Evolutionary conservation across 768 basidiomycete species (phyloP).

Genomic region (Paxillus involutus): DNA sequence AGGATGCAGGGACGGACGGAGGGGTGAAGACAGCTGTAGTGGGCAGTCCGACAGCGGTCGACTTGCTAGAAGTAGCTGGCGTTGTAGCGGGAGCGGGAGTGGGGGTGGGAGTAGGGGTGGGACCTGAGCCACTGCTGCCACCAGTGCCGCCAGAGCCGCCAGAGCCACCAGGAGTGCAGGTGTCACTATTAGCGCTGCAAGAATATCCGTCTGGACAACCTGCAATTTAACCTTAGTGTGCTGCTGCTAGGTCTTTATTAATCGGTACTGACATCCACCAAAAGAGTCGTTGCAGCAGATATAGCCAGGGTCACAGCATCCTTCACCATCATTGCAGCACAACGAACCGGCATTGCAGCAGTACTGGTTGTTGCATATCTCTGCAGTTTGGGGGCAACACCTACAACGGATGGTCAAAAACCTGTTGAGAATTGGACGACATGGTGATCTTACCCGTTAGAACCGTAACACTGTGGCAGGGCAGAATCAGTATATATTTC

Average conservation of each 20-base stretch:
- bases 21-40: background rate
- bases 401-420: background rate
- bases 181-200: slow-evolving; percentile 5
- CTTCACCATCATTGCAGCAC: slow-evolving; percentile 7
- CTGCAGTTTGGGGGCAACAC: slow-evolving; percentile 14
- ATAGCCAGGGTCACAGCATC: slow-evolving; percentile 11
- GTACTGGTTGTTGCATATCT: slow-evolving; percentile 10
- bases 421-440: background rate
- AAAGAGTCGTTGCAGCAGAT: slow-evolving; percentile 20
- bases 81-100: background rate
- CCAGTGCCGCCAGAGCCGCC: slow-evolving; percentile 7
- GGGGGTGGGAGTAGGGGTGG: background rate
- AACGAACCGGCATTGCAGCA: slow-evolving; percentile 11
- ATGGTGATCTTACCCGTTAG: slow-evolving; percentile 1
- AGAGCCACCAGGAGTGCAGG: slow-evolving; percentile 2
- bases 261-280: slow-evolving; percentile 21
- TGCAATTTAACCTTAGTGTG: slow-evolving; percentile 5
- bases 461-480: slow-evolving; percentile 9
- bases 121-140: background rate
- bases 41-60: background rate
- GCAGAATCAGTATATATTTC: background rate
- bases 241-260: background rate
- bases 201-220: slow-evolving; percentile 17
- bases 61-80: background rate
- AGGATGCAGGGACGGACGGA: background rate